These are phyloP conservation scores for Polyporus tsugae DNA, from an alignment of 1,284 basidiomycete genomes.

Conservation along the genomic window DNA sequence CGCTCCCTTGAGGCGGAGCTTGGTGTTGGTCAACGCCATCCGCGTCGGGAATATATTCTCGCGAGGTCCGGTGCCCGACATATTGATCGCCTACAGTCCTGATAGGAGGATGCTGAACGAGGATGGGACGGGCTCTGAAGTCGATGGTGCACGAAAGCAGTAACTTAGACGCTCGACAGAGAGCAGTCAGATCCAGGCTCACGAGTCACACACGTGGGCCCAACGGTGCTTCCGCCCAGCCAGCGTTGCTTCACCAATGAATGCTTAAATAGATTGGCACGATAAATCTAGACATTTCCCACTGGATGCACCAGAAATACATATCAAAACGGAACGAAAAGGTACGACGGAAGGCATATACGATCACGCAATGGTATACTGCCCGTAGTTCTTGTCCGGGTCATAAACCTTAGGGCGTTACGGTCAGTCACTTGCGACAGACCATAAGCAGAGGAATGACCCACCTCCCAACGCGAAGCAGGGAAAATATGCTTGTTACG, in stretches of 20 bases:
- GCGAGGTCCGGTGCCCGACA: constrained; percentile 90
- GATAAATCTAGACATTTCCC: not conserved
- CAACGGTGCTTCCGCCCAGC: not conserved
- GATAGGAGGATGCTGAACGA: not conserved
- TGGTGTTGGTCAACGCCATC: constrained; percentile 95
- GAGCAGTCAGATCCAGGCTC: not conserved
- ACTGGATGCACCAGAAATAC: not conserved
- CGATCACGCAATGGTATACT: constrained; percentile 78
- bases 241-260: not conserved
- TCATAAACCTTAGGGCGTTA: constrained; percentile 76
- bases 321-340: not conserved
- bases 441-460: constrained; percentile 37
- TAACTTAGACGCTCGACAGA: constrained; percentile 13
- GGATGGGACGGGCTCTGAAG: constrained; percentile 5
- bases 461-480: constrained; percentile 91
- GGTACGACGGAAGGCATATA: not conserved
- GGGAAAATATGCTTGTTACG: constrained; percentile 98
- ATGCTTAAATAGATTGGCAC: not conserved
- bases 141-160: constrained; percentile 17
- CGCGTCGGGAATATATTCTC: constrained; percentile 95
- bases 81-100: constrained; percentile 40
- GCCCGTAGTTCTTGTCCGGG: constrained; percentile 90
- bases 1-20: constrained; percentile 93
- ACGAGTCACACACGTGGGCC: too few species aligned
- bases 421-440: not conserved